Evolutionary conservation across 2,329 filamentous ascomycete species (phyloP), one percentile per base, ranked within the genome.

Genomic region (Lachnellula arida): DNA sequence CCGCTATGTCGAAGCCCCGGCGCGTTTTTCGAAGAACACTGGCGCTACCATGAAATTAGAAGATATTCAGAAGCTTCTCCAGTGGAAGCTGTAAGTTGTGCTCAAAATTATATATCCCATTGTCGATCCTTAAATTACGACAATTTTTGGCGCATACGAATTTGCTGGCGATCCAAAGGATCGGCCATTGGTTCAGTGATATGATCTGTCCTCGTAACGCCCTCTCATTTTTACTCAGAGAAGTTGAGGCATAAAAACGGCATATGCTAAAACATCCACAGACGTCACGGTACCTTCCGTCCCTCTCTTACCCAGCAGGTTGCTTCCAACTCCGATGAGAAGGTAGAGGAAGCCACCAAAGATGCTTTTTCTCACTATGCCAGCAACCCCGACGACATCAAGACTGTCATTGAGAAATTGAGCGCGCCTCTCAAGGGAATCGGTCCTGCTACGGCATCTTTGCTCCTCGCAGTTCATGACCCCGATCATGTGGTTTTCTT

Each of bases 401-500:
- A 72, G 2, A 68, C 73, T 7, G 77, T 82, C 3, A 67, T 89
- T 6, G 75, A 76, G 3, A 71, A 73, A 1, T 74, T 92, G 11
- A 77, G 76, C 1, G 76, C 76, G 54, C 60, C 65, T 14, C 74
- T 94, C n/a, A 85, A 78, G 60, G 89, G 89, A 35, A 82, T 95
- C 59, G 89, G 89, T 0, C 88, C 89, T 1, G 89, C 89, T 7
- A 93, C 89, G 0, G 89, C 88, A 0, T 89, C 87, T 1, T 79
- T 94, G 34, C 73, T 93, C 1, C 77, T 94, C 2, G 81, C 85
- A 4, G 81, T 87, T 4, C 80, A 84, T 60, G 78, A 84, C 57
- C 79, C 85, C 0, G 70, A 75, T 0, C 71, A 73, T 12, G 76
- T 85, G 49, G 79, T 88, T 1, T 93, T 93, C 76, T 93, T 93